A percentile compares a stretch with the other conserved stretches of the same genome.
These are phyloP conservation scores for Oryza glumipatula DNA, from an alignment of 176 grass and related monocot species.

Conservation along the genomic window DNA sequence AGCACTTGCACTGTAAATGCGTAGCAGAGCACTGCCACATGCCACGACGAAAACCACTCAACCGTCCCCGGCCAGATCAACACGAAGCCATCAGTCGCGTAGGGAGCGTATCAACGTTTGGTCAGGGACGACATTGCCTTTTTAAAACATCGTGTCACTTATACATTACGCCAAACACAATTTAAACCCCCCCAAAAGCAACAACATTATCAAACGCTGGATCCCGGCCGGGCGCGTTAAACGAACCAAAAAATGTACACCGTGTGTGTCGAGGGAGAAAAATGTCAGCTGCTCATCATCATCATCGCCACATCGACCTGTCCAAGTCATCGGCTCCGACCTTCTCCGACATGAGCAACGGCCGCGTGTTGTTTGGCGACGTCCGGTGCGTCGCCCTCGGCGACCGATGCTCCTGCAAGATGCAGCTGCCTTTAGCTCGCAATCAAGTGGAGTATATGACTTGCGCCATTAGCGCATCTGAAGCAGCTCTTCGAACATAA, in stretches of 20 bases:
- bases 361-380: slow-evolving; percentile 35
- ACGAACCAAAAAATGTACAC: slow-evolving; percentile 57
- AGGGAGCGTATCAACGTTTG: background rate
- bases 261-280: background rate
- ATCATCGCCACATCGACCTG: slow-evolving; percentile 72
- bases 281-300: slow-evolving; percentile 41
- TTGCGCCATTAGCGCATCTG: background rate
- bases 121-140: background rate
- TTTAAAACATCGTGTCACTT: slow-evolving; percentile 1
- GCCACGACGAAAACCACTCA: background rate
- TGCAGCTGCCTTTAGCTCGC: background rate
- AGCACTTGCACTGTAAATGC: too few relatives aligned
- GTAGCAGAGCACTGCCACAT: too few relatives aligned
- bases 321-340: slow-evolving; percentile 52
- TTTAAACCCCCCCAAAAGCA: slow-evolving; percentile 26
- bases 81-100: background rate
- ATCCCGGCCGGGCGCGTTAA: background rate
- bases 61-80: too few relatives aligned
- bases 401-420: slow-evolving; percentile 69
- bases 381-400: slow-evolving; percentile 52
- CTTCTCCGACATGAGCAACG: slow-evolving; percentile 66
- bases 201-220: background rate
- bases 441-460: background rate
- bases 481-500: too few relatives aligned
- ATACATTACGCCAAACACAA: slow-evolving; percentile 37